Evolutionary conservation across 106 monocot species (phyloP).

Genomic region (Amphibolis antarctica): DNA sequence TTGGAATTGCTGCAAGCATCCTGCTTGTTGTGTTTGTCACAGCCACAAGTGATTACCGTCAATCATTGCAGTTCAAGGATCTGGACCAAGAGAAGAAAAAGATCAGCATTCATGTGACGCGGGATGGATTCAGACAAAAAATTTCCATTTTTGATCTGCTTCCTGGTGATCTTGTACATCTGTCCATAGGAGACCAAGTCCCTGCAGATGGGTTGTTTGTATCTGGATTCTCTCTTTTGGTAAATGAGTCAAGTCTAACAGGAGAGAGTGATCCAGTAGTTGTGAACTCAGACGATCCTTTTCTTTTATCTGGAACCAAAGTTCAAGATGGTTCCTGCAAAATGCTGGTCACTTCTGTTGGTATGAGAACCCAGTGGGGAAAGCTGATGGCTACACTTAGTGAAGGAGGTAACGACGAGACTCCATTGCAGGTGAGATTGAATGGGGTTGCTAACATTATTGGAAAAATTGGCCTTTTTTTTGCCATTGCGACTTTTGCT

Average conservation of each 20-base stretch:
- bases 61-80: slow-evolving; percentile 72
- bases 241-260: slow-evolving; percentile 69
- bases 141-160: slow-evolving; percentile 62
- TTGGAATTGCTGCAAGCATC: slow-evolving; percentile 71
- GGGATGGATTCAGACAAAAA: slow-evolving; percentile 56
- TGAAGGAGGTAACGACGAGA: slow-evolving; percentile 73
- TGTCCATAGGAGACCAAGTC: slow-evolving; percentile 65
- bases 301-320: slow-evolving; percentile 68
- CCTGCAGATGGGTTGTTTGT: slow-evolving; percentile 72
- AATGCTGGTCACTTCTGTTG: slow-evolving; percentile 66
- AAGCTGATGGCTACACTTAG: slow-evolving; percentile 63
- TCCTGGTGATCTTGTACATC: slow-evolving; percentile 67
- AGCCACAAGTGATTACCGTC: slow-evolving; percentile 61
- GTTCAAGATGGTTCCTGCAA: slow-evolving; percentile 76
- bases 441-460: slow-evolving; percentile 73
- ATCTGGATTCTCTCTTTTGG: slow-evolving; percentile 52
- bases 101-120: slow-evolving; percentile 49
- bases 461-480: slow-evolving; percentile 59
- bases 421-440: slow-evolving; percentile 71
- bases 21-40: slow-evolving; percentile 64
- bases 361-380: slow-evolving; percentile 80
- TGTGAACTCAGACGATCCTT: slow-evolving; percentile 52
- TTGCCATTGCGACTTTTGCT: slow-evolving; percentile 61
- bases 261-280: slow-evolving; percentile 62
- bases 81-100: slow-evolving; percentile 83